A percentile compares a stretch with the other conserved stretches of the same genome.
phyloP scores from a whole-genome alignment of 306 rosid genomes.

The Vigna angularis region DNA sequence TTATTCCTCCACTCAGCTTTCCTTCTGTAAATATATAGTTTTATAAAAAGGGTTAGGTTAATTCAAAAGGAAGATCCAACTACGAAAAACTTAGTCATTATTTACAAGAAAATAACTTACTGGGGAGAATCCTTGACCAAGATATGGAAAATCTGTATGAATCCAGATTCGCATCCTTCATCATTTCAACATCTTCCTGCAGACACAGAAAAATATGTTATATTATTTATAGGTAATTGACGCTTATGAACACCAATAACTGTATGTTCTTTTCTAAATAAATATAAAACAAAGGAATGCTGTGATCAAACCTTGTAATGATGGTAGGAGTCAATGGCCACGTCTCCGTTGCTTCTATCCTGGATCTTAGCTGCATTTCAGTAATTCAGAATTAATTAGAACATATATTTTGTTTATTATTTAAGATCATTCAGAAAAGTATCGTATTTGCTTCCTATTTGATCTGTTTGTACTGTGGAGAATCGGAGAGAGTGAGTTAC shows the following conservation, averaged over 20 bases:
- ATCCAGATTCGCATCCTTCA: slow-evolving; percentile 60
- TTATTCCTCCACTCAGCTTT: slow-evolving; percentile 62
- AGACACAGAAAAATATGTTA: neutral
- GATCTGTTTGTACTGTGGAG: neutral
- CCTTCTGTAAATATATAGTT: slow-evolving; percentile 43
- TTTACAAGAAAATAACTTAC: slow-evolving; percentile 36
- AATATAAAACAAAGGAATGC: neutral
- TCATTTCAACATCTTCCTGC: slow-evolving; percentile 61
- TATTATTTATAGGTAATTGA: neutral
- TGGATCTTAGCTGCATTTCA: slow-evolving; percentile 38
- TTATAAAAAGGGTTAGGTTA: neutral
- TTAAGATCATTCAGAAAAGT: neutral
- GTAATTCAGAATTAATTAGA: neutral
- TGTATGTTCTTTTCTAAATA: neutral
- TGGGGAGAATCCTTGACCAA: slow-evolving; percentile 69
- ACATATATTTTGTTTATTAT: neutral
- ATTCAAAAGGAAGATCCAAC: neutral
- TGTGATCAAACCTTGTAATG: neutral
- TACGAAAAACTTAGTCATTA: neutral
- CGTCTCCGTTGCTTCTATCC: slow-evolving; percentile 11
- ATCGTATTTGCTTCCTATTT: neutral
- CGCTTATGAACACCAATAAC: neutral
- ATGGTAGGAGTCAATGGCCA: neutral
- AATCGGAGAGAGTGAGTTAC: neutral
- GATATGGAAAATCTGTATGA: slow-evolving; percentile 70